phyloP scores from a whole-genome alignment of 2,329 filamentous ascomycete species.

The Fusarium miscanthi region DNA sequence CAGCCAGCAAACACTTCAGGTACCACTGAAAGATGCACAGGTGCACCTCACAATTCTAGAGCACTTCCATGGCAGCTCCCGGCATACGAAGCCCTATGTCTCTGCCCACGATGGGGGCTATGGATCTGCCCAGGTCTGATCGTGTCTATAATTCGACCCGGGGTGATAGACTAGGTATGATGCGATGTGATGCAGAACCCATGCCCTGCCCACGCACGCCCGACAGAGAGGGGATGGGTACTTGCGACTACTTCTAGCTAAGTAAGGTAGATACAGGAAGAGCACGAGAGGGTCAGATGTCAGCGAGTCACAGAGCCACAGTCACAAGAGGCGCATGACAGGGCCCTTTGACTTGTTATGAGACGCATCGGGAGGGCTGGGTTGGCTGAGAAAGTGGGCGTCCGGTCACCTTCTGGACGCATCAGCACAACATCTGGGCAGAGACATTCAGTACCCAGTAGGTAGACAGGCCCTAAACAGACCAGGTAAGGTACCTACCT shows the following conservation, averaged over 20 bases:
- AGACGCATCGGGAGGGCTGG: slow-evolving; percentile 23
- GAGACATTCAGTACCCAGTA: neutral
- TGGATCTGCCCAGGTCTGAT: neutral
- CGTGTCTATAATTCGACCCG: slow-evolving; percentile 8
- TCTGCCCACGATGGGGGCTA: neutral
- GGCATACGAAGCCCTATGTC: slow-evolving; percentile 3
- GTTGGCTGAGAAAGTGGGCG: slow-evolving; percentile 27
- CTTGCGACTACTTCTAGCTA: slow-evolving; percentile 12
- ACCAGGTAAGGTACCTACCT: neutral
- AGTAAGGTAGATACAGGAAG: neutral
- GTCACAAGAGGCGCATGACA: slow-evolving; percentile 36
- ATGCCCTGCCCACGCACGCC: slow-evolving; percentile 10
- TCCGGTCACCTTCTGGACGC: slow-evolving; percentile 14
- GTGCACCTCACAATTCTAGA: slow-evolving; percentile 25
- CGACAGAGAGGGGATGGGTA: slow-evolving; percentile 5
- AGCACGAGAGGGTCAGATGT: slow-evolving; percentile 38
- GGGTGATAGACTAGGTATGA: slow-evolving; percentile 20
- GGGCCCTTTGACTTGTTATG: slow-evolving; percentile 22
- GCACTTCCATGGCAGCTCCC: neutral
- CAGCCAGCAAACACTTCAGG: slow-evolving; percentile 10
- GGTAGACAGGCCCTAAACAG: slow-evolving; percentile 6
- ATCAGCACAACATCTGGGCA: slow-evolving; percentile 13
- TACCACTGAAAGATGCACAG: slow-evolving; percentile 15
- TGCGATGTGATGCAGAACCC: slow-evolving; percentile 29
- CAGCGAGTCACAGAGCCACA: slow-evolving; percentile 39